Base-by-base conservation (phyloP, 1,284 basidiomycete species). In the Waitea zeae region DNA sequence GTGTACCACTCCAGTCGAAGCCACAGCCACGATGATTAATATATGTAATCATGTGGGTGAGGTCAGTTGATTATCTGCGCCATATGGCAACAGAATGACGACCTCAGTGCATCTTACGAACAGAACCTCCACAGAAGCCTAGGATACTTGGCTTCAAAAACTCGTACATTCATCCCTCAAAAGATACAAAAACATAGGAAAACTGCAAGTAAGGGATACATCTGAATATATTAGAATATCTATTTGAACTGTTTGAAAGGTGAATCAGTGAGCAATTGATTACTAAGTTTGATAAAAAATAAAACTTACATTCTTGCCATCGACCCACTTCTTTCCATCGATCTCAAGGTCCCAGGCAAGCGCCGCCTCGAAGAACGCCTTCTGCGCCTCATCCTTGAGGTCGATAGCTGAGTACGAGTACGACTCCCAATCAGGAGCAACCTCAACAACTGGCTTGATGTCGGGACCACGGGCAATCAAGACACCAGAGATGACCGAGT, bases 361-460 rank as follows among this genome's bases (percentile, higher is more conserved):
- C 24, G 82, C 80, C 44, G 64, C 78, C 65, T 89, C 86, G 53
- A 95, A 89, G 73, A 82, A 89, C 44, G 64, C 64, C 67, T 88
- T 88, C 51, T 92, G 77, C 20, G 63, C 74, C 24, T 61, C 61
- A 42, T 76, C 77, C 35, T 51, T 54, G 34, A 82, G 52, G 46
- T 82, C 72, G 47, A 93, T 58, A 53, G 67, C 71, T 49, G 64
- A 76, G 66, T 78, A 92, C 11, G 54, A 49, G 63, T 97, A 98
- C 34, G 78, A 84, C 61, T 96, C 92, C 62, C 64, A 86, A 59
- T 97, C 93, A 26, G 93, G 93, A 4, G 93, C 92, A 41, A 72
- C 79, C 11, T 78, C 64, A 35, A 92, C 67, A 43, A 81, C 78
- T 38, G 76, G 67, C 53, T 67, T 59, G 48, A 62, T 57, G 5